Conservation (phyloP, 208 protist genomes). For the Leishmania tarentolae region DNA sequence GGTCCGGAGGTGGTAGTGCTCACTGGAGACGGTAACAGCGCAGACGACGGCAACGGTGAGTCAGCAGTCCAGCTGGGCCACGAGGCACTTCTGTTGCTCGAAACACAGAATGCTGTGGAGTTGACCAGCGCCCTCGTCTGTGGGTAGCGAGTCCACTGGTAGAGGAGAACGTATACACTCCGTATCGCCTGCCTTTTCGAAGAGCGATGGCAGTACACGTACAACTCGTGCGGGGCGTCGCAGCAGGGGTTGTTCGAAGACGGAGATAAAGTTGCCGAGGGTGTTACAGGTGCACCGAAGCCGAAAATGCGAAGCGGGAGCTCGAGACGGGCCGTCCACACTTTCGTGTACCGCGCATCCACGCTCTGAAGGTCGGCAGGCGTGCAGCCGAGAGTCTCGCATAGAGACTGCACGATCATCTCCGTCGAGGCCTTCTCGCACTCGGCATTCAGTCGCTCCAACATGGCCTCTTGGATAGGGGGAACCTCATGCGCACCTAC, state of each 20-base stretch:
- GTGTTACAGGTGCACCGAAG: not conserved
- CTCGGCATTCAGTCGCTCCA: not conserved
- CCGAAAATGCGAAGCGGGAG: slow-evolving; percentile 11
- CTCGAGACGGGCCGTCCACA: slow-evolving; percentile 10
- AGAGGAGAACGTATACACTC: slow-evolving; percentile 1
- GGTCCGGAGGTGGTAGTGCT: not conserved
- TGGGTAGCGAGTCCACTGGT: slow-evolving; percentile 9
- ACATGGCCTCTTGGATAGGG: not conserved
- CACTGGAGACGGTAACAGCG: not conserved
- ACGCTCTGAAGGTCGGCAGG: slow-evolving; percentile 6
- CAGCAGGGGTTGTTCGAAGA: not conserved
- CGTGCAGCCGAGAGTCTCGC: slow-evolving; percentile 4
- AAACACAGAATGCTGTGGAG: not conserved
- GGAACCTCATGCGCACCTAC: not conserved
- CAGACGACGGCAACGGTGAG: not conserved
- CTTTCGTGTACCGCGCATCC: not conserved
- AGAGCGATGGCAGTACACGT: not conserved
- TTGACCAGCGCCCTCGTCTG: not conserved
- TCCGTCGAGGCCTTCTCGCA: not conserved
- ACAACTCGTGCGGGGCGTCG: not conserved
- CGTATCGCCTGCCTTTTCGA: slow-evolving; percentile 3
- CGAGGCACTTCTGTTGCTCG: not conserved
- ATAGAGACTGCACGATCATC: not conserved
- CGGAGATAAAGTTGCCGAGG: too few relatives aligned
- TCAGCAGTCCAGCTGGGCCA: not conserved